Evolutionary conservation across 768 basidiomycete genomes (phyloP), one percentile per base, ranked within the genome.

Genomic region (Inosperma sp.): DNA sequence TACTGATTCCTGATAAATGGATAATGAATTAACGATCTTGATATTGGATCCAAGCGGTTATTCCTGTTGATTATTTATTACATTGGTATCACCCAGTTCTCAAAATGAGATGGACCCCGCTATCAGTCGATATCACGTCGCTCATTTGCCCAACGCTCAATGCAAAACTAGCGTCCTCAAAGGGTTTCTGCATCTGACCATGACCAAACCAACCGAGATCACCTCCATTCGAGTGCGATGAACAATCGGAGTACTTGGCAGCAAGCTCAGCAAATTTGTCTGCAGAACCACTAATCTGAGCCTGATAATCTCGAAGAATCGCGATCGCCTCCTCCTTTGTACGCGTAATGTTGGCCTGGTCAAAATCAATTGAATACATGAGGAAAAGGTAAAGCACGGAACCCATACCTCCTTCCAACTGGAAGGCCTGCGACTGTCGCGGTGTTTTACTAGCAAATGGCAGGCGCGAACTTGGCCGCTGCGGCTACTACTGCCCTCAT

Each of bases 131-230:
- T 62, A 97, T 80, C 39, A 93, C 71, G 23, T 82, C 85, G 66
- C 88, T 91, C 63, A 93, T 84, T 69, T 88, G 68, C 7, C 84
- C 88, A 17, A 86, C 78, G 41, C 82, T 63, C 55, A 93, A 74
- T 2, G 70, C 79, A 66, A 78, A 94, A 9, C 89, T 73, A 26
- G 90, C 88, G 25, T 94, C 92, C 70, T 97, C 94, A 62, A 99
- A 99, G 29, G 92, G 85, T 70, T 90, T 93, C 71, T 99, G 96
- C 96, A 99, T 99, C 72, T 90, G 86, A 1, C 86, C 88, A 14
- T 68, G 81, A 1, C 77, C 79, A 62, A 99, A 99, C 74, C 75
- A 76, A 0, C 96, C 92, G 5, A 99, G 80, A 67, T 99, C 94
- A 1, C 96, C 96, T 3, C 76, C 78, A 55, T 87, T 77, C 17